Evolutionary conservation across 108 stramenopile genomes (phyloP).

Genomic region (Fragilaria crotonensis): DNA sequence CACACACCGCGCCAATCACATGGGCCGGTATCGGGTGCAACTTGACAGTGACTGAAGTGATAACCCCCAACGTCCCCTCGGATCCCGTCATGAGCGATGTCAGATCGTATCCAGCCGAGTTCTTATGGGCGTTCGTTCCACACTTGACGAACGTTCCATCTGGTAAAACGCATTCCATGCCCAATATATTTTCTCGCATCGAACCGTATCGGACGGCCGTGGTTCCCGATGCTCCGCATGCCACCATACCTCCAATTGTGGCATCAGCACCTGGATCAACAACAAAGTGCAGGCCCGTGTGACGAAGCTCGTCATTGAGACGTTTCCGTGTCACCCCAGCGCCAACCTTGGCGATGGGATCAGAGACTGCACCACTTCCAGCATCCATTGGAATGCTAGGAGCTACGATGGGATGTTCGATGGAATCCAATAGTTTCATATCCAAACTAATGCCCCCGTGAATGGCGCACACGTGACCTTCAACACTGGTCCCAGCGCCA

Average conservation of each 20-base stretch:
- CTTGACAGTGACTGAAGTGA: constrained; percentile 85
- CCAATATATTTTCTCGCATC: constrained; percentile 89
- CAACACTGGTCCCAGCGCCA: constrained; percentile 90
- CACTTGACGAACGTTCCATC: constrained; percentile 36
- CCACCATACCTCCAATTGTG: constrained; percentile 81
- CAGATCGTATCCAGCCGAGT: constrained; percentile 89
- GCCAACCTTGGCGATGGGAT: constrained; percentile 60
- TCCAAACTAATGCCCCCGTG: constrained; percentile 60
- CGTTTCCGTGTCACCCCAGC: constrained; percentile 62
- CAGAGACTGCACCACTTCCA: constrained; percentile 23
- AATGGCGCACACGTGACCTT: constrained; percentile 79
- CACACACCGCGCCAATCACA: constrained; percentile 65
- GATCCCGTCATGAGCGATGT: constrained; percentile 74
- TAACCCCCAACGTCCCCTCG: constrained; percentile 67
- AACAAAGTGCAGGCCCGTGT: constrained; percentile 85
- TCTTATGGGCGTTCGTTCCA: constrained; percentile 69
- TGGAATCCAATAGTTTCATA: constrained; percentile 39
- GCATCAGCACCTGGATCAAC: constrained; percentile 96
- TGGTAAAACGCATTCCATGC: constrained; percentile 74
- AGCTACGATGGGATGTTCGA: too few species aligned
- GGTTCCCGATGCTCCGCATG: constrained; percentile 88
- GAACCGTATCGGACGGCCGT: constrained; percentile 94
- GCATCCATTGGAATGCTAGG: too few species aligned
- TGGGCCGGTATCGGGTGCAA: constrained; percentile 73
- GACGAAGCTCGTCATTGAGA: constrained; percentile 69